Percentiles rank a stretch among this genome's conserved stretches.
These are phyloP conservation scores for Aspergillus haitiensis DNA, from an alignment of 495 filamentous ascomycete species.

Conservation along the genomic window DNA sequence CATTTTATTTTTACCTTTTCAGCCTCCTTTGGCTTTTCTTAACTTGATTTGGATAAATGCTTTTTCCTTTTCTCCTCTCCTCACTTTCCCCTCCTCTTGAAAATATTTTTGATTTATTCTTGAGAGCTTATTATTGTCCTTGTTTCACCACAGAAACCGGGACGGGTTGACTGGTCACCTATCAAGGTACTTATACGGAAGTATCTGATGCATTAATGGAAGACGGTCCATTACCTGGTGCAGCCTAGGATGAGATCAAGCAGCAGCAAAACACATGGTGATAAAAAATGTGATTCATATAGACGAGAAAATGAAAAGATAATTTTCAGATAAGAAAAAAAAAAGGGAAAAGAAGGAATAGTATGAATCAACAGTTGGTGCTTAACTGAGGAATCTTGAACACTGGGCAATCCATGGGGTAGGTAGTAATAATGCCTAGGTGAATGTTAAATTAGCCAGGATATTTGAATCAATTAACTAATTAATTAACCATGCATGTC, in stretches of 20 bases:
- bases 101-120: background rate
- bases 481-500: too few relatives aligned
- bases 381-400: too few relatives aligned
- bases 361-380: too few relatives aligned
- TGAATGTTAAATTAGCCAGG: too few relatives aligned
- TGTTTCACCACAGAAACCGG: constrained; percentile 1
- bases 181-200: constrained; percentile 7
- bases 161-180: constrained; percentile 4
- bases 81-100: too few relatives aligned
- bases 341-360: too few relatives aligned
- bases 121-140: background rate
- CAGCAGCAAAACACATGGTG: constrained; percentile 18
- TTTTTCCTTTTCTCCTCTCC: background rate
- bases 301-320: background rate
- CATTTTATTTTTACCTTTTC: constrained; percentile 39
- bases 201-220: constrained; percentile 15
- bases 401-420: too few relatives aligned
- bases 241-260: constrained; percentile 19
- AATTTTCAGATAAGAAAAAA: too few relatives aligned
- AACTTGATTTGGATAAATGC: background rate
- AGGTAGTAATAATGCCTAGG: too few relatives aligned
- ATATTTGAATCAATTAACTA: too few relatives aligned
- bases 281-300: background rate
- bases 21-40: background rate
- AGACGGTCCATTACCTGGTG: constrained; percentile 4